Evolutionary conservation across 352 stramenopile genomes (phyloP).

Genomic region (Pythium folliculosum): DNA sequence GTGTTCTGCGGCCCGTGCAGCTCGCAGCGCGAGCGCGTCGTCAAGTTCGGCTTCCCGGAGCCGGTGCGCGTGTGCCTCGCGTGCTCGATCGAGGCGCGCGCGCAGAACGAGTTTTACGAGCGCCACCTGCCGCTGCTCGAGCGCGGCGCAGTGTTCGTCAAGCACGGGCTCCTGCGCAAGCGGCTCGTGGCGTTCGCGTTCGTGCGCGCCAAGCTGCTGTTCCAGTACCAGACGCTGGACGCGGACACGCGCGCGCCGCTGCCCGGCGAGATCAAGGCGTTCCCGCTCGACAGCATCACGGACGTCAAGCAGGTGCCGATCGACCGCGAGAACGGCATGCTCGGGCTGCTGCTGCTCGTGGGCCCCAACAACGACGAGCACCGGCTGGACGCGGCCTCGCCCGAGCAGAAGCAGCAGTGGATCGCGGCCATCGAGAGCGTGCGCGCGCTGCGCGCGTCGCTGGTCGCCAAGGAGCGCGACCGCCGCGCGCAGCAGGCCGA

Average conservation of each 20-base stretch:
- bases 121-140: constrained; percentile 62
- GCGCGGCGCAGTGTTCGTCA: constrained; percentile 60
- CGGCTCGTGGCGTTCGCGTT: constrained; percentile 58
- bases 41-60: constrained; percentile 67
- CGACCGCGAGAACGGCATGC: constrained; percentile 52
- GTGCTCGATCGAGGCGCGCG: constrained; percentile 43
- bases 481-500: constrained; percentile 57
- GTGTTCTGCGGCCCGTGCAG: constrained; percentile 62
- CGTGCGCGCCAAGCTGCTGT: constrained; percentile 56
- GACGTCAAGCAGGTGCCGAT: constrained; percentile 49
- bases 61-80: constrained; percentile 57
- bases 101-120: constrained; percentile 72
- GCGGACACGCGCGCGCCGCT: constrained; percentile 39
- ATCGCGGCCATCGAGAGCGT: constrained; percentile 56
- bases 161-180: constrained; percentile 69
- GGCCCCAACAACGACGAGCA: constrained; percentile 48
- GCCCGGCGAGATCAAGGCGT: constrained; percentile 56
- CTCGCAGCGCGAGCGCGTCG: constrained; percentile 49
- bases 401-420: constrained; percentile 58
- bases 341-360: constrained; percentile 52
- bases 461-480: constrained; percentile 51
- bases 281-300: constrained; percentile 63
- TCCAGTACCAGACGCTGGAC: constrained; percentile 78
- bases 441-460: constrained; percentile 41
- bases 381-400: constrained; percentile 52